These are phyloP conservation scores for Suillus subaureus DNA, from an alignment of 768 basidiomycete genomes.

Conservation along the genomic window DNA sequence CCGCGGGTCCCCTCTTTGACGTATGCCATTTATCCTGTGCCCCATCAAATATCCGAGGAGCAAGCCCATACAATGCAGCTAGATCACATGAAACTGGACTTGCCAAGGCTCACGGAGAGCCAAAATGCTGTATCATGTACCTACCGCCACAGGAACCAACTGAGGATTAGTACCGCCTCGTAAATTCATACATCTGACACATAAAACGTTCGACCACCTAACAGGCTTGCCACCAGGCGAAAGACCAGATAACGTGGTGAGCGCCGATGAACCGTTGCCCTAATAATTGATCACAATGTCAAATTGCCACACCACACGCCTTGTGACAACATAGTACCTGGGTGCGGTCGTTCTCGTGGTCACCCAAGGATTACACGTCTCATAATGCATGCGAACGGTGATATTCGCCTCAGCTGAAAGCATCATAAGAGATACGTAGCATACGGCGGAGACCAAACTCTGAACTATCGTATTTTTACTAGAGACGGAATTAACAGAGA, in stretches of 20 bases:
- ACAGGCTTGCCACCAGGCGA: background rate
- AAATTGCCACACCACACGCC: background rate
- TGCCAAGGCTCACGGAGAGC: background rate
- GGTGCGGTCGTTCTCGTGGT: background rate
- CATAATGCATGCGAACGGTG: too few species aligned
- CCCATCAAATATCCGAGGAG: background rate
- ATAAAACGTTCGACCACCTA: background rate
- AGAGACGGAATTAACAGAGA: too few species aligned
- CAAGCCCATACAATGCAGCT: background rate
- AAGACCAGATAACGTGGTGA: background rate
- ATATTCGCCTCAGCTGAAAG: too few species aligned
- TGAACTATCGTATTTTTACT: too few species aligned
- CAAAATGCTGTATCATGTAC: background rate
- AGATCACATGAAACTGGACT: background rate
- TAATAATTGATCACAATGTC: background rate
- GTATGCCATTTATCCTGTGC: background rate
- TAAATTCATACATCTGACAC: background rate
- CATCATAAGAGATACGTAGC: background rate
- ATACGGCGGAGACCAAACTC: background rate
- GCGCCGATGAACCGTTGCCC: background rate
- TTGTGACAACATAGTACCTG: background rate
- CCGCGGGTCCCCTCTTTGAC: background rate
- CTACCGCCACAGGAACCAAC: background rate
- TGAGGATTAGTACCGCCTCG: background rate
- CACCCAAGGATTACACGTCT: too few species aligned